Base-by-base conservation (phyloP, 225 moss, liverwort and hornwort species). In the Bryoerythrophyllum caledonicum region DNA sequence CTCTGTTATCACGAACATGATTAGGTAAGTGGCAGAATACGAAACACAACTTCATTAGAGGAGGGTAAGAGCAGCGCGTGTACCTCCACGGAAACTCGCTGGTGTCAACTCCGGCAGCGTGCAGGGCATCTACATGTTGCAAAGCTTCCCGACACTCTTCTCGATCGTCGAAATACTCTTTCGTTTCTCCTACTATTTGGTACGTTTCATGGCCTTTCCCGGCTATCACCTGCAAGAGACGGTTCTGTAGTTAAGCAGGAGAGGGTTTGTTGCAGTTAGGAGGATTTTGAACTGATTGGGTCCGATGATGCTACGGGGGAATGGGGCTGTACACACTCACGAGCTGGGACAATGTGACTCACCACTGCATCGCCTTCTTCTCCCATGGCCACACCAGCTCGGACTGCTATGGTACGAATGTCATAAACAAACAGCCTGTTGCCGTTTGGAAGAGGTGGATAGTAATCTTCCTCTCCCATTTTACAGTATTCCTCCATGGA, bases 31-130 rank as follows among this genome's bases (percentile, higher is more conserved):
- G 32, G 32, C 25, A 71, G 48, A 72, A 26, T 21, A 65, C 21
- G 30, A 6, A 6, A 52, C 37, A 55, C 15, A 60, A 58, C 34
- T 68, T 20, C 75, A 46, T n/a, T 24, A 7, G n/a, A 69, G 43
- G 30, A 43, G 35, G 53, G 4, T 28, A 56, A 61, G 28, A 27
- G 40, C 70, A 16, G 49, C 53, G 32, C 15, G 4, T 52, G 8
- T 88, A 97, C 97, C 97, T 95, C 97, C 97, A 99, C 24, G 97
- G 97, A 63, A 99, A 99, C 88, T 99, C 97, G 83, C 93, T 95
- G 26, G 97, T 99, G 77, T 99, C 97, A 46, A 99, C 91, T 82
- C 97, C 97, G 35, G 93, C 97, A 52, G 95, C 97, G 78, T 99
- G 97, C 1, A 99, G 88, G 35, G 93, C 93, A 81, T 99, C 95